phyloP scores from a whole-genome alignment of 768 basidiomycete genomes.

The Coprinopsis sp. region DNA sequence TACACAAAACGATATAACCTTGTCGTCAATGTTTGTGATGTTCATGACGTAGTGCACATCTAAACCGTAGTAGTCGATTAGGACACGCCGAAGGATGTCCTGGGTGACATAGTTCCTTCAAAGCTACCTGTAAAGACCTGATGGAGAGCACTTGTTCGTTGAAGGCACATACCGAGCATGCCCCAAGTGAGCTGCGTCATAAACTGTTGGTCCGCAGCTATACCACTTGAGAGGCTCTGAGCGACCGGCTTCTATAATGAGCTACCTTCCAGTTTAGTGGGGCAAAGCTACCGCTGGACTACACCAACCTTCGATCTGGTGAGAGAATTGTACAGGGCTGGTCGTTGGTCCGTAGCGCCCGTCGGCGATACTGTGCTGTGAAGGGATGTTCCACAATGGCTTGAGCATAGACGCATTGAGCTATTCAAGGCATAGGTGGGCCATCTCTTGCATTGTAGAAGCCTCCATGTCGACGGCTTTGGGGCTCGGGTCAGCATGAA shows the following conservation, averaged over 20 bases:
- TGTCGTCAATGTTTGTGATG: slow-evolving; percentile 98
- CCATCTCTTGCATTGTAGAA: too few species aligned
- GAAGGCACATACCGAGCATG: slow-evolving; percentile 76
- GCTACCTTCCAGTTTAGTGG: slow-evolving; percentile 38
- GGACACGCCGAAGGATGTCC: slow-evolving; percentile 83
- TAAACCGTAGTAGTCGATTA: slow-evolving; percentile 95
- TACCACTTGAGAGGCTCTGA: slow-evolving; percentile 93
- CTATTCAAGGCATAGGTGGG: too few species aligned
- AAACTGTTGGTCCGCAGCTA: slow-evolving; percentile 98
- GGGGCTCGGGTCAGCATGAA: too few species aligned
- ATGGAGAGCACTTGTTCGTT: slow-evolving; percentile 1
- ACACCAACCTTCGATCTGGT: slow-evolving; percentile 80
- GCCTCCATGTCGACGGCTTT: too few species aligned
- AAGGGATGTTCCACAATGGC: not conserved
- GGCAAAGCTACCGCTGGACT: slow-evolving; percentile 11
- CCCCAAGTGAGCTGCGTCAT: slow-evolving; percentile 98
- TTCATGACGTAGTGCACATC: slow-evolving; percentile 99
- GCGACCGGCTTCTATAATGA: slow-evolving; percentile 66
- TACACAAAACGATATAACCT: slow-evolving; percentile 48
- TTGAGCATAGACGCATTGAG: too few species aligned
- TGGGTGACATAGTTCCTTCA: slow-evolving; percentile 95
- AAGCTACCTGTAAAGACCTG: slow-evolving; percentile 8
- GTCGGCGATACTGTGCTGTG: not conserved
- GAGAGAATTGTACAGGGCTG: slow-evolving; percentile 71
- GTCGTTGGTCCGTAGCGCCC: not conserved